Evolutionary conservation across 2,329 filamentous ascomycete species (phyloP), one percentile per base, ranked within the genome.

Genomic region (Diplodia scrobiculata): DNA sequence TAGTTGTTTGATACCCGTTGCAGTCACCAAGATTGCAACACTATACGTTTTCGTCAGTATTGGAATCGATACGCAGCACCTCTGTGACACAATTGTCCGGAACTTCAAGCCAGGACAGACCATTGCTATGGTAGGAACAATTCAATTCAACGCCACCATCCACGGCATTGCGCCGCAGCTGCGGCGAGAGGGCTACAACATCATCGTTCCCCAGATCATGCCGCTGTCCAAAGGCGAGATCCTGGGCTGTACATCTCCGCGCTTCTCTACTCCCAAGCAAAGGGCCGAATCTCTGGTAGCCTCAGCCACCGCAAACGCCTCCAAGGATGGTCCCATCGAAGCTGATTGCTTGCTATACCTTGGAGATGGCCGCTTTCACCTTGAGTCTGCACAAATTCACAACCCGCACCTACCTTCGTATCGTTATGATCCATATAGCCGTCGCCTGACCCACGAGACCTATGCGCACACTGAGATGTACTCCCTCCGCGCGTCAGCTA

Each of bases 21-120:
- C 96, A 71, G 91, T 98, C 14, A 99, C 95, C 66, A 91, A 92
- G 78, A 98, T 99, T 74, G 95, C 96, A 77, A 98, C 94, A 0
- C 84, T 99, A 0, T 99, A 99, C 78, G 92, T 99, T 70, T 99
- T 99, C 76, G 95, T 99, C 66, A 93, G 97, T 77, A 99, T 99
- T 74, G 91, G 89, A 78, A 98, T 99, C 76, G 95, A 99, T 78
- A 91, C 91, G 0, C 82, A 87, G 13, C 95, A 99, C 77, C 84
- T 99, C 17, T 80, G 97, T 60, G 90, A 91, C 9, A 95, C 93
- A 0, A 83, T 99, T 54, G 90, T 92, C 74, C 88, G 92, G 68
- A 99, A 97, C 75, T 97, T 98, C 76, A 83, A 88, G 1, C 80
- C 89, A 0, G 91, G 91, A 1, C 96, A 95, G 79, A 94, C 89